Evolutionary conservation across 805 yeast species (phyloP), one percentile per base, ranked within the genome.

Genomic region (Allodekkera sacchari): DNA sequence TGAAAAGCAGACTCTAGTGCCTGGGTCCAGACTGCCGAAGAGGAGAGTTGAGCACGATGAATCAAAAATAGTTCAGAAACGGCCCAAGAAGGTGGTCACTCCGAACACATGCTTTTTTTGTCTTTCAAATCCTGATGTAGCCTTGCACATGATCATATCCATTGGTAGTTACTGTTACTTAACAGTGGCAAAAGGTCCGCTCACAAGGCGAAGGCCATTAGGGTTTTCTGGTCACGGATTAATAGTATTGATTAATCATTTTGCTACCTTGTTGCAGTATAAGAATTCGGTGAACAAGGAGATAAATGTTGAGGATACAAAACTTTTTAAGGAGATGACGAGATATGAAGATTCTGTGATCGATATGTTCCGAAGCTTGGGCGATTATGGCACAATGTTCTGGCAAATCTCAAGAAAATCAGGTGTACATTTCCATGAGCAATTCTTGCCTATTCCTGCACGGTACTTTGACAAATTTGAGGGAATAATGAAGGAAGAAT

Each of bases 171-270:
- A 63, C 28, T 57, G 74, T 0, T 87, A 85, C 50, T 31, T 87
- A 35, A 78, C 96, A 0, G 64, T 77, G 11, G 94, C 95, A 1
- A 85, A 82, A 48, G 96, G 96, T 0, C 96, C 96, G 0, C 55
- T 87, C 13, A 71, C 83, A 2, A 71, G 78, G 1, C 55, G 51
- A 8, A 59, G 60, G 10, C 35, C 36, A 7, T 54, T 68, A 4
- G 58, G 62, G 7, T 77, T 83, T 46, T 72, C 94, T 0, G 95
- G 94, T 0, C 96, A 87, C 59, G 83, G 83, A 15, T 61, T 87
- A 26, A 65, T 88, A 7, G 73, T 85, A 9, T 94, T 96, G 0
- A 70, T 88, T 13, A 74, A 77, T 14, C 96, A 87, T 50, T 61
- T 63, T 7, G 68, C 95, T 0, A 66, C 44, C 8, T 40, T 44